Evolutionary conservation across 495 filamentous ascomycete genomes (phyloP).

Genomic region (Parmelia sp.): DNA sequence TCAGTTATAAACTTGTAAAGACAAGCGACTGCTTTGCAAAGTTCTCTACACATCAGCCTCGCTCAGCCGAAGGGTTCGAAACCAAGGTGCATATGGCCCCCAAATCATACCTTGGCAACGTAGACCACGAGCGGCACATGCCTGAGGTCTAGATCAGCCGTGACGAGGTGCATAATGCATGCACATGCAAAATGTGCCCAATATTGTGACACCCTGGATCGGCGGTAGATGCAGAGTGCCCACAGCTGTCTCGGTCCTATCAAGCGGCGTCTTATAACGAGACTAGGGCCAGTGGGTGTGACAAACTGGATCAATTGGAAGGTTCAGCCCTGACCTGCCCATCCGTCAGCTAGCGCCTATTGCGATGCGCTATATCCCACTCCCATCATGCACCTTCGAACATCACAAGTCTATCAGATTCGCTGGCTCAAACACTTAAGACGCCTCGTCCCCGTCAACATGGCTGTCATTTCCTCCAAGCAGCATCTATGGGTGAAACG

Average conservation of each 20-base stretch:
- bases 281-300: neutral
- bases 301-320: neutral
- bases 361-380: too few species aligned
- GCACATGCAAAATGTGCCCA: neutral
- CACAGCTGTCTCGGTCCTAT: neutral
- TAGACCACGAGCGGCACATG: neutral
- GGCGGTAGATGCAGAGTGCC: neutral
- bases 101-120: too few species aligned
- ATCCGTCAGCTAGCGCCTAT: too few species aligned
- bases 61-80: neutral
- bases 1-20: neutral
- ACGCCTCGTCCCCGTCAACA: slow-evolving; percentile 13
- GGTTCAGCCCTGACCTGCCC: too few species aligned
- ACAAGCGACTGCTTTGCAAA: neutral
- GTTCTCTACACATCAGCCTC: neutral
- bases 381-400: too few species aligned
- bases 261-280: neutral
- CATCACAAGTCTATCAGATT: too few species aligned
- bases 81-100: neutral
- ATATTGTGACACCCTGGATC: neutral
- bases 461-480: slow-evolving; percentile 21
- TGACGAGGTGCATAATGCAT: too few species aligned
- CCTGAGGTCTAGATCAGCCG: neutral
- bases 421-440: neutral
- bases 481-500: neutral